Percentiles rank a stretch among this genome's conserved stretches.
phyloP scores from a whole-genome alignment of 371 early-diverging fungal species.

The Mortierella sp. region DNA sequence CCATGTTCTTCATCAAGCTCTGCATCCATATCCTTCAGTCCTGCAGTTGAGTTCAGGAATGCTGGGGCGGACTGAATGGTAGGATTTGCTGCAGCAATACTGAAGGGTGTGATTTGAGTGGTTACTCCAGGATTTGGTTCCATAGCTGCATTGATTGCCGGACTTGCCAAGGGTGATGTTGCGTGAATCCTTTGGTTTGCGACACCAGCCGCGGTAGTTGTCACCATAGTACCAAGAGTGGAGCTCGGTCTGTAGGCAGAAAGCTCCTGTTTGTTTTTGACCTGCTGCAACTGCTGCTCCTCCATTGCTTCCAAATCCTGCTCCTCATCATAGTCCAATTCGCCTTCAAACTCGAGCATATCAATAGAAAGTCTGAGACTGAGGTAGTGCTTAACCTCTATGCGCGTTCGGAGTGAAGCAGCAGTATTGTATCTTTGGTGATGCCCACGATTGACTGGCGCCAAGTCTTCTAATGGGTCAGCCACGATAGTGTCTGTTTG shows the following conservation, averaged over 20 bases:
- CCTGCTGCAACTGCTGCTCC: slow-evolving; percentile 36
- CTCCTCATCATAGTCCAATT: slow-evolving; percentile 31
- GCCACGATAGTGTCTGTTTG: background rate
- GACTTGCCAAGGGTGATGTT: background rate
- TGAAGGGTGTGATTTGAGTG: background rate
- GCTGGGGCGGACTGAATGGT: slow-evolving; percentile 17
- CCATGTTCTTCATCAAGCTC: background rate
- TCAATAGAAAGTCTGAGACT: slow-evolving; percentile 43
- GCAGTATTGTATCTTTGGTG: background rate
- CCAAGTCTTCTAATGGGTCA: background rate
- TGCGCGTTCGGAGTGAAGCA: slow-evolving; percentile 23
- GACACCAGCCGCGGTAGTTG: background rate
- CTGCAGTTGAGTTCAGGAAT: slow-evolving; percentile 35
- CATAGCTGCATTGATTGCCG: background rate
- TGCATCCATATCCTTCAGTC: slow-evolving; percentile 25
- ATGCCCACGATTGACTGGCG: background rate
- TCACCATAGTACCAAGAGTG: background rate
- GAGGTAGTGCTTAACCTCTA: slow-evolving; percentile 54
- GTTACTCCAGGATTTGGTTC: background rate
- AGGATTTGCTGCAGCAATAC: background rate
- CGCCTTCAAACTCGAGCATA: slow-evolving; percentile 46
- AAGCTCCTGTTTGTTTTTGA: slow-evolving; percentile 29
- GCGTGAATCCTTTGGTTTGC: background rate
- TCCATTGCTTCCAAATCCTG: slow-evolving; percentile 40
- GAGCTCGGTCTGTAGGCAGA: slow-evolving; percentile 20